A percentile compares a stretch with the other conserved stretches of the same genome.
Evolutionary conservation across 768 basidiomycete species (phyloP).

Genomic region (Boletus rubescentipes): DNA sequence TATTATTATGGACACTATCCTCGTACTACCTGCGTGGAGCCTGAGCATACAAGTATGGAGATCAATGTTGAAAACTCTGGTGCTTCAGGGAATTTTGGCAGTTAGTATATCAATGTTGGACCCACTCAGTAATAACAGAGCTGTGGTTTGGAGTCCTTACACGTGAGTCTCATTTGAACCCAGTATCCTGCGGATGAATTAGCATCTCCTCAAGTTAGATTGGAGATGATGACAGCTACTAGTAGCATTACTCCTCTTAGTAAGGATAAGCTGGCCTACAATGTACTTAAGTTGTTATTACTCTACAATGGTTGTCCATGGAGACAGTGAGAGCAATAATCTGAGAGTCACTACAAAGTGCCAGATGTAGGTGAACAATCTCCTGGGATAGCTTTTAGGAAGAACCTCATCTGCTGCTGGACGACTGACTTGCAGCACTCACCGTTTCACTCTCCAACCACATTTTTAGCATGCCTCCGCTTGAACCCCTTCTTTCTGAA

Average conservation of each 20-base stretch:
- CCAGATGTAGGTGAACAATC: no score
- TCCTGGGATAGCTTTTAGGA: no score
- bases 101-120: slow-evolving; percentile 42
- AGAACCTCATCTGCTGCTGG: no score
- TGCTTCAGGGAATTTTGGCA: slow-evolving; percentile 44
- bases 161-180: slow-evolving; percentile 30
- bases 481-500: no score
- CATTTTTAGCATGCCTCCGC: no score
- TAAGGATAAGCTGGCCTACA: slow-evolving; percentile 80
- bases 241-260: slow-evolving; percentile 58
- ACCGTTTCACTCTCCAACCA: no score
- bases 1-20: slow-evolving; percentile 49
- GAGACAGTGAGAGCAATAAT: no score
- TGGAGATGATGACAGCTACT: slow-evolving; percentile 57
- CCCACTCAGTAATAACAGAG: slow-evolving; percentile 22
- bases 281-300: no score
- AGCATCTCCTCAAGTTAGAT: slow-evolving; percentile 43
- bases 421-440: no score
- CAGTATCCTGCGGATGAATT: neutral
- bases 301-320: no score
- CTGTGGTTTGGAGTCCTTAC: slow-evolving; percentile 38
- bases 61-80: slow-evolving; percentile 60
- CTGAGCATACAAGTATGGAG: slow-evolving; percentile 66
- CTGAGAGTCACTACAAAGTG: no score
- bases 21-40: slow-evolving; percentile 61